Evolutionary conservation across 768 basidiomycete species (phyloP).

Genomic region (Auricularia sp.): DNA sequence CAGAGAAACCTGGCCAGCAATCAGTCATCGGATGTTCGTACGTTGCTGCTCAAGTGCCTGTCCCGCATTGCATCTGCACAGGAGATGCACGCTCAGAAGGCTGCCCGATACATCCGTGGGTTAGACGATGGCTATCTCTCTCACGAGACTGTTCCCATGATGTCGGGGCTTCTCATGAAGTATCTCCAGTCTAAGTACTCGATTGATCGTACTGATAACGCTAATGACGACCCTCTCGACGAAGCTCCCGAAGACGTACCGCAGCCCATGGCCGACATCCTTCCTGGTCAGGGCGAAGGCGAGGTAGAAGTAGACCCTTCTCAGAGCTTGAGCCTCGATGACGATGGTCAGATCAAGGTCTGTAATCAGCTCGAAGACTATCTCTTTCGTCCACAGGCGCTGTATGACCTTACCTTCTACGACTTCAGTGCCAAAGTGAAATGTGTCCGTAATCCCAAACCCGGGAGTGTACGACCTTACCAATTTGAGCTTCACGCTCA

Average conservation of each 20-base stretch:
- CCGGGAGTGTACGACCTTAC: no score
- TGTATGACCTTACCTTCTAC: no score
- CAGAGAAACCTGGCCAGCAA: neutral
- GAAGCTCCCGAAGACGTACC: conserved; percentile 8
- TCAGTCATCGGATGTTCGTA: conserved; percentile 10
- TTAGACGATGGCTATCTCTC: conserved; percentile 17
- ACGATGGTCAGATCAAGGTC: no score
- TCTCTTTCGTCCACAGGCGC: no score
- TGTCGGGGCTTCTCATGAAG: conserved; percentile 12
- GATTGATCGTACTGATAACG: neutral
- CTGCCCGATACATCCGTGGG: conserved; percentile 21
- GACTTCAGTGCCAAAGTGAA: no score
- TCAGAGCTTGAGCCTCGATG: no score
- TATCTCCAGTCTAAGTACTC: neutral
- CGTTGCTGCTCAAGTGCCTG: conserved; percentile 22
- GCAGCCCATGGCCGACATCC: no score
- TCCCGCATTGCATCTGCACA: conserved; percentile 20
- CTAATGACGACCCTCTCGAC: conserved; percentile 4
- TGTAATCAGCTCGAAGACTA: no score
- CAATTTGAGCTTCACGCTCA: no score
- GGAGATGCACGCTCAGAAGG: conserved; percentile 27
- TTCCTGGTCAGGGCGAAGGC: no score
- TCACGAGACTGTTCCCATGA: conserved; percentile 20
- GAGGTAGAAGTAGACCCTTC: no score
- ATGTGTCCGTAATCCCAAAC: no score